Evolutionary conservation across 2,329 filamentous ascomycete genomes (phyloP).

Genomic region (Aspergillus pseudoviridinutans): DNA sequence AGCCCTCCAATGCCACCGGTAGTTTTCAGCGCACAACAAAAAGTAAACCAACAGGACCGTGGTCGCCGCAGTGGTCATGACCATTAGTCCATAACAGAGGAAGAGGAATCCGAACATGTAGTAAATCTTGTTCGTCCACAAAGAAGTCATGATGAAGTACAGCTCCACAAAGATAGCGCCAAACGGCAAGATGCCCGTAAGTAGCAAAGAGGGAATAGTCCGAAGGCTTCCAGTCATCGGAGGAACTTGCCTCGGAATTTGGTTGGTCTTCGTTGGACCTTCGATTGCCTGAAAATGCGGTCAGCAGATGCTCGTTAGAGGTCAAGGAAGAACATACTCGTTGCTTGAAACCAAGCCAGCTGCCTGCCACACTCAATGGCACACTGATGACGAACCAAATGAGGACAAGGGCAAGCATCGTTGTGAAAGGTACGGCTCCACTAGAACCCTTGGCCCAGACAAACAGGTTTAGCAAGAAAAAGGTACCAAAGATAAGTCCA

Average conservation of each 20-base stretch:
- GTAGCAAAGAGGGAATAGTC: constrained; percentile 81
- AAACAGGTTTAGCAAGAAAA: constrained; percentile 95
- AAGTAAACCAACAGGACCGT: constrained; percentile 96
- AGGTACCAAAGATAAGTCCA: constrained; percentile 76
- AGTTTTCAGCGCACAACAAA: constrained; percentile 91
- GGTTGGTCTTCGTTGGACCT: constrained; percentile 87
- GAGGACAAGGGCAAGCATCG: constrained; percentile 86
- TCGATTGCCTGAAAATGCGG: constrained; percentile 54
- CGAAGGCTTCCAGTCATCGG: constrained; percentile 77
- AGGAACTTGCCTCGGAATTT: constrained; percentile 95
- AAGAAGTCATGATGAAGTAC: constrained; percentile 98
- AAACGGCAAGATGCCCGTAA: constrained; percentile 90
- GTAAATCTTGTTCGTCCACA: constrained; percentile 98
- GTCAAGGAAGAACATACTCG: constrained; percentile 33
- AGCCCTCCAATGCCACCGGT: constrained; percentile 97
- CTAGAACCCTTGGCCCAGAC: constrained; percentile 91
- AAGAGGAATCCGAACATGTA: constrained; percentile 99
- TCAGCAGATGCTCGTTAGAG: constrained; percentile 4
- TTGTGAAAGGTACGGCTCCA: constrained; percentile 91
- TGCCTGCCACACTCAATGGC: constrained; percentile 82
- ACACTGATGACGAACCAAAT: constrained; percentile 99
- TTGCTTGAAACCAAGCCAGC: constrained; percentile 87
- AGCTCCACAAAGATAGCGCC: constrained; percentile 97
- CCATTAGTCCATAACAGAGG: constrained; percentile 95
- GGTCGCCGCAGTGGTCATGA: constrained; percentile 87